A percentile compares a stretch with the other conserved stretches of the same genome.
Evolutionary conservation across 208 protist species (phyloP).

Genomic region (Wallacemonas sp.): DNA sequence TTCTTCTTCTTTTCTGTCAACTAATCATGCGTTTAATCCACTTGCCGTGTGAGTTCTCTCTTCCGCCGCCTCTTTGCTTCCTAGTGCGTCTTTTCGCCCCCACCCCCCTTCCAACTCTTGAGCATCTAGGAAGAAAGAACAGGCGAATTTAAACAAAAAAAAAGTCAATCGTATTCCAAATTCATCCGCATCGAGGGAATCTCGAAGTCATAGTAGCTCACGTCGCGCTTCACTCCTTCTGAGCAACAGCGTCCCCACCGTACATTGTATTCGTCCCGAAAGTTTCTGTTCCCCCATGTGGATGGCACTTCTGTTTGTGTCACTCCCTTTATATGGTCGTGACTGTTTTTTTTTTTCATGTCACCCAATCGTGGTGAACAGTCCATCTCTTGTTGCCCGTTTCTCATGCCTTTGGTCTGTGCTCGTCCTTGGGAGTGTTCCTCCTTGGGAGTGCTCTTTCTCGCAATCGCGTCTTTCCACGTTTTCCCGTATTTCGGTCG

Average conservation of each 20-base stretch:
- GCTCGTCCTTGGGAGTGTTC: background rate
- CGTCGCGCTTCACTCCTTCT: no score
- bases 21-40: conserved; percentile 1
- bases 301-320: no score
- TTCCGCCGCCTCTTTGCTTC: conserved; percentile 14
- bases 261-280: no score
- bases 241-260: no score
- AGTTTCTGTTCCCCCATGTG: no score
- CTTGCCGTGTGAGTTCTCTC: background rate
- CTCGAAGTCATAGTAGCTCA: no score
- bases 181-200: no score
- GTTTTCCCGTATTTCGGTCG: background rate
- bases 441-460: background rate
- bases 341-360: background rate
- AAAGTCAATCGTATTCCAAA: no score
- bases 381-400: background rate
- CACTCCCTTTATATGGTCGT: background rate
- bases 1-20: background rate
- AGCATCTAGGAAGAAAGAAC: no score
- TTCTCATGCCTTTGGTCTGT: background rate
- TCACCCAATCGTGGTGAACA: background rate
- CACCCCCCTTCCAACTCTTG: no score
- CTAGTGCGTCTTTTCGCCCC: conserved; percentile 15
- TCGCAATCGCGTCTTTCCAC: background rate
- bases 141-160: no score